Evolutionary conservation across 2,329 filamentous ascomycete species (phyloP), one percentile per base, ranked within the genome.

Genomic region (Rhynchosporium graminicola): DNA sequence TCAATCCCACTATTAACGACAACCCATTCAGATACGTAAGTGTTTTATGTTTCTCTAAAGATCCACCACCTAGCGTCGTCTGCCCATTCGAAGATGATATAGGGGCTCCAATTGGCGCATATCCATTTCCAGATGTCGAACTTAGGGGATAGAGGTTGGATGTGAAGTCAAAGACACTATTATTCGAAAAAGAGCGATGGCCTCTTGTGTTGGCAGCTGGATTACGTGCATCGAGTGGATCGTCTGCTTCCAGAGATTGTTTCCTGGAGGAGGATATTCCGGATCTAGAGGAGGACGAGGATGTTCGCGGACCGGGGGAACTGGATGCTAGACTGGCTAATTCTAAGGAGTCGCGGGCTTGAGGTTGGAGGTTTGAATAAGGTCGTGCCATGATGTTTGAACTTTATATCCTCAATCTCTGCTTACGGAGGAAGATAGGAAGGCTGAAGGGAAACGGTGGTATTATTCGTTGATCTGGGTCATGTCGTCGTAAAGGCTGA

Each of bases 81-180:
- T 65, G 82, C 75, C 63, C 82, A 76, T 69, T 86, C 80, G 79
- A 77, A 8, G 80, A 75, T 12, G 87, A 84, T 5, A 86, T 87
- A 43, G 92, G 87, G 31, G 89, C 88, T 40, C 92, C 94, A 15
- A 99, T 82, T 12, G 92, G 91, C 47, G 93, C 91, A 77, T 99
- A 99, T 45, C 89, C 86, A 60, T 85, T 82, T 6, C 82, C 86
- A 3, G 89, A 80, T 0, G 91, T 94, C 52, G 93, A 92, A 57
- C 92, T 95, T 55, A 99, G 81, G 0, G 95, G 95, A 72, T 97
- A 98, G 50, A 99, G 82, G 70, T 92, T 96, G 62, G 89, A 87
- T n/a, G 91, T 88, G 75, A 97, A 97, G 78, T 98, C 94, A 77
- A 99, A 99, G 59, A 90, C 92, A 5, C 94, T 98, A 10, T 90